Base-by-base conservation (phyloP, 345 rosid genomes). In the Aethionema arabicum region DNA sequence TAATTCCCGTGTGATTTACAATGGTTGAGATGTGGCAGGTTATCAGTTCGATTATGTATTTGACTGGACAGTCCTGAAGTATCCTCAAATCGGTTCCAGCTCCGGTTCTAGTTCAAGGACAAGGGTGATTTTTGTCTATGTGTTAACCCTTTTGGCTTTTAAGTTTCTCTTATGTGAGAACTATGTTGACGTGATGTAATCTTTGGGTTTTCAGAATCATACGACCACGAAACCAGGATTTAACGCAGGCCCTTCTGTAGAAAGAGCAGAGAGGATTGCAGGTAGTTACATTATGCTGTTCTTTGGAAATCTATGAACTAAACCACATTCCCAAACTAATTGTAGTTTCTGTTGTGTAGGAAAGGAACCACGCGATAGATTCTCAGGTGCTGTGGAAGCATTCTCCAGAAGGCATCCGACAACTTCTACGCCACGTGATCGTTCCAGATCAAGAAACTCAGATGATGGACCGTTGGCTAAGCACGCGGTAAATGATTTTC, bases 31-130 rank as follows among this genome's bases (percentile, higher is more conserved):
- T 56, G 31, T 37, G 33, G 67, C 78, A 87, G 91, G 91, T 63
- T 85, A 81, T 74, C 87, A 85, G 60, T 85, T 87, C 57, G 91
- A 87, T 63, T 82, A 81, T 79, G 82, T 87, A 41, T 87, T 85
- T 70, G 91, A 87, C 79, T 87, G 91, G 95, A 87, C 95, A 64
- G 83, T 83, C 39, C 65, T 85, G 69, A 87, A 87, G 82, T 80
- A 71, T 57, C 89, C 95, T 56, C 95, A 87, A 65, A 67, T 79
- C 45, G 74, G 84, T 61, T 63, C 84, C 63, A 77, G 95, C 72
- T 74, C 95, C 54, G 81, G 87, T 64, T 70, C 69, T 49, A 56
- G 70, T 15, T 70, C 70, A 56, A 49, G 69, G 11, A 43, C 59
- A 42, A 71, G 69, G 70, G 69, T 65, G 49, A 57, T 12, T 10